phyloP scores from a whole-genome alignment of 352 stramenopile genomes.

The Globisporangium cylindrosporum region DNA sequence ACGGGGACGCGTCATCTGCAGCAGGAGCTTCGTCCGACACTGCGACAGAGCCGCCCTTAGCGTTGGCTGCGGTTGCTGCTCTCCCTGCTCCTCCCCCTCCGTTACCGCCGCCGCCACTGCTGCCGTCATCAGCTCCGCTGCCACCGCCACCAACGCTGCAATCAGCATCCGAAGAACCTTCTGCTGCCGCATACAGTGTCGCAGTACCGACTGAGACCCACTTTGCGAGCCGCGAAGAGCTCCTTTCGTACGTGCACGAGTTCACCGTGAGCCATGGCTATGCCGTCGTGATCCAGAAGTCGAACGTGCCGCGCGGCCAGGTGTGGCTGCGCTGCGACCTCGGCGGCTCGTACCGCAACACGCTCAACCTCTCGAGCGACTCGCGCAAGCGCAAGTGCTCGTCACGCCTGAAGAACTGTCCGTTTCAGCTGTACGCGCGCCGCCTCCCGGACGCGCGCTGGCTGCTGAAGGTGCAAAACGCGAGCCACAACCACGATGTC shows the following conservation, averaged over 20 bases:
- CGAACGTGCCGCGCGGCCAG: constrained; percentile 42
- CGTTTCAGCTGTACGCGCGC: constrained; percentile 41
- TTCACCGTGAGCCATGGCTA: constrained; percentile 41
- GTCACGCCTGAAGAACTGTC: constrained; percentile 35
- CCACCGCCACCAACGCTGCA: neutral
- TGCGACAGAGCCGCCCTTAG: neutral
- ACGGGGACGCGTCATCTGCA: constrained; percentile 9
- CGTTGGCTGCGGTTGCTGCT: neutral
- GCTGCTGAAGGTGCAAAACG: constrained; percentile 34
- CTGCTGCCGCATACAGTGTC: neutral
- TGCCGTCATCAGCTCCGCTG: neutral
- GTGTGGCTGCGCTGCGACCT: constrained; percentile 50
- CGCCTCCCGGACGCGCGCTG: constrained; percentile 26
- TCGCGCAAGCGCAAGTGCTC: constrained; percentile 32
- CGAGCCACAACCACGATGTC: constrained; percentile 32
- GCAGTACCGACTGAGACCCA: constrained; percentile 15
- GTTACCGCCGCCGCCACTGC: neutral
- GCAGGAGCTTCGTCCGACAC: constrained; percentile 1
- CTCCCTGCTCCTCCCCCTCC: neutral
- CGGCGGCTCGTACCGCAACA: constrained; percentile 24
- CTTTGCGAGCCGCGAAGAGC: constrained; percentile 36
- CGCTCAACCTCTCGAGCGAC: neutral
- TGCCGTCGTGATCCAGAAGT: constrained; percentile 45
- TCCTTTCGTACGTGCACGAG: constrained; percentile 34
- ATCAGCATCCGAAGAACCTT: neutral